phyloP scores from a whole-genome alignment of 345 rosid species.

The Aurinia saxatilis region DNA sequence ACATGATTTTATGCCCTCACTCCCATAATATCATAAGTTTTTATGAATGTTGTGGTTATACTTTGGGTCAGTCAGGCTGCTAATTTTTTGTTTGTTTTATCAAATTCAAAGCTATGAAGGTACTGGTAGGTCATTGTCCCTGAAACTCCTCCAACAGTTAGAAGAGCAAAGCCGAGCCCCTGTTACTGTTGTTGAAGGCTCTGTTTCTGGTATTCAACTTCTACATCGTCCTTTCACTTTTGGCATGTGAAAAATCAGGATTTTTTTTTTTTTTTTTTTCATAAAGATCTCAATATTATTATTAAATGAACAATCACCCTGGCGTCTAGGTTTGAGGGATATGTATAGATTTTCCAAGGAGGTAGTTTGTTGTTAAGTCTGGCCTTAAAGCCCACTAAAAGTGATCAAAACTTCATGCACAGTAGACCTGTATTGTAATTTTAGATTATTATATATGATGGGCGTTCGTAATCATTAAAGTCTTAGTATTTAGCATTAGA shows the following conservation, averaged over 20 bases:
- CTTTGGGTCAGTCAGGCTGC: not conserved
- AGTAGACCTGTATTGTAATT: not conserved
- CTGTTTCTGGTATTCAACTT: constrained; percentile 54
- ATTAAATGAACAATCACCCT: not conserved
- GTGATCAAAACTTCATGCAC: not conserved
- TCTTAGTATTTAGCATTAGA: not conserved
- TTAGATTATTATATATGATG: not conserved
- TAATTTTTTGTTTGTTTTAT: constrained; percentile 4
- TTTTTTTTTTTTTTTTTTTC: not conserved
- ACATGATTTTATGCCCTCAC: not conserved
- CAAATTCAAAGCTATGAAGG: constrained; percentile 73
- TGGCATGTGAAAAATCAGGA: not conserved
- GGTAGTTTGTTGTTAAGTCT: not conserved
- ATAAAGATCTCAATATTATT: not conserved
- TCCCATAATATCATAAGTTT: constrained; percentile 11
- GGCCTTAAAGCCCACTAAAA: not conserved
- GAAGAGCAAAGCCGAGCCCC: constrained; percentile 75
- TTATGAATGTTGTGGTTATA: not conserved
- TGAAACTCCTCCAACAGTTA: constrained; percentile 87
- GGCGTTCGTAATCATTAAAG: not conserved
- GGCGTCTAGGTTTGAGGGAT: constrained; percentile 28
- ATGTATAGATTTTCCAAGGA: constrained; percentile 8
- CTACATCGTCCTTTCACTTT: constrained; percentile 11
- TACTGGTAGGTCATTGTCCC: constrained; percentile 93
- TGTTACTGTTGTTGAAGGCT: constrained; percentile 54